Base-by-base conservation (phyloP, 352 stramenopile species). In the Globisporangium paddicum region DNA sequence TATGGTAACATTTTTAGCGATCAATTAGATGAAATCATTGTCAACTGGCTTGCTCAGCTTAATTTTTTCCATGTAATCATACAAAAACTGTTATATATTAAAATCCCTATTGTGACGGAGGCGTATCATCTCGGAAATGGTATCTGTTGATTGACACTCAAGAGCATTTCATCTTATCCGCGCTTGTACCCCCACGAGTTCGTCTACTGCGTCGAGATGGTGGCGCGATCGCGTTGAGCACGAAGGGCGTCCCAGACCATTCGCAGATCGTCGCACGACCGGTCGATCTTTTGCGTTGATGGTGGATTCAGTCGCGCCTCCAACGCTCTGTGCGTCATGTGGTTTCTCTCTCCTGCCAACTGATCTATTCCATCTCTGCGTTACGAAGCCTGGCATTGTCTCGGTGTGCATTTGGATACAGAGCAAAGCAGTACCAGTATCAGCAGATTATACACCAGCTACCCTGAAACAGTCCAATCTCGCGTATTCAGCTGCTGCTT, bases 301-400 rank as follows among this genome's bases (percentile, higher is more conserved):
- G 79, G 9, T 75, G 79, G 50, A n/a, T 91, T 91, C 32, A 89
- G 35, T 16, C 82, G 72, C 16, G 63, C 63, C 51, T 85, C 66
- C 62, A 85, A 68, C 28, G 85, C 66, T 32, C 54, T 70, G 14
- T 75, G 73, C 18, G 72, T 74, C 63, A 88, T 75, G 41, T 89
- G 2, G 76, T 87, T 23, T 75, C 76, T 77, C 82, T 89, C 42
- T 90, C 79, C 30, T 90, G 77, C 18, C 51, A 42, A 9, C 85
- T 67, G 18, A 89, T 75, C 30, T 64, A 58, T 11, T 64, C 58
- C 45, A 88, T 46, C 56, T 89, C 82, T n/a, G 58, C 46, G 14
- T 82, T 67, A 14, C 38, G 80, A 28, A 87, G 30, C 5, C 57
- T 42, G 35, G 49, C 62, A 8, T 62, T 57, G 18, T 77, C 66